Evolutionary conservation across 1,284 basidiomycete species (phyloP).

Genomic region (Ceratobasidium sp.): DNA sequence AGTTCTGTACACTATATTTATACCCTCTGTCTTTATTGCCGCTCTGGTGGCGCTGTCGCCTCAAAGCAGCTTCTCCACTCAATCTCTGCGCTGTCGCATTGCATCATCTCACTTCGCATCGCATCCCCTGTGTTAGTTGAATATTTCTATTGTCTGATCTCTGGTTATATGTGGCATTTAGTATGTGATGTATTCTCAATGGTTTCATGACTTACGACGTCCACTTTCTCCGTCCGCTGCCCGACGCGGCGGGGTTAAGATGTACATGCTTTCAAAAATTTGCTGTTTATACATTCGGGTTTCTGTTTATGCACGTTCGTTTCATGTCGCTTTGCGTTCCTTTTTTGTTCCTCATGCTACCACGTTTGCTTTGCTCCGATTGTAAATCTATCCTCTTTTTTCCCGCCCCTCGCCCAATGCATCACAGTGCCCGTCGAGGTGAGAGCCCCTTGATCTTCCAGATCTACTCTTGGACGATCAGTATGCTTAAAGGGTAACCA

Average conservation of each 20-base stretch:
- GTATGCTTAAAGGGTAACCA: neutral
- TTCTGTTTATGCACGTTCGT: neutral
- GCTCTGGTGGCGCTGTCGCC: slow-evolving; percentile 33
- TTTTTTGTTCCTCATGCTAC: neutral
- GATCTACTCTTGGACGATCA: neutral
- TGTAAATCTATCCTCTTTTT: slow-evolving; percentile 8
- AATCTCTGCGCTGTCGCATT: slow-evolving; percentile 28
- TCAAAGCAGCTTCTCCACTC: slow-evolving; percentile 13
- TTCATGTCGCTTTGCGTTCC: neutral
- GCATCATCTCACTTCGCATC: slow-evolving; percentile 28
- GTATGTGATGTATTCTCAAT: slow-evolving; percentile 30
- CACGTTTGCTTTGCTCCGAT: neutral
- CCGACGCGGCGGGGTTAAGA: slow-evolving; percentile 21
- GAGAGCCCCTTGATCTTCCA: slow-evolving; percentile 12
- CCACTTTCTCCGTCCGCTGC: neutral
- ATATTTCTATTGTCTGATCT: slow-evolving; percentile 31
- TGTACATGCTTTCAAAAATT: slow-evolving; percentile 18
- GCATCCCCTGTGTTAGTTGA: slow-evolving; percentile 34
- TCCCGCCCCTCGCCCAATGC: neutral
- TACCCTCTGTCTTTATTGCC: slow-evolving; percentile 32
- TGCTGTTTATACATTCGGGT: slow-evolving; percentile 36
- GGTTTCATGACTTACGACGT: slow-evolving; percentile 16
- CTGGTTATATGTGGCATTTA: slow-evolving; percentile 26
- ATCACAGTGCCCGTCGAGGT: neutral
- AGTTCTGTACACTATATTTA: neutral